Percentiles rank a stretch among this genome's conserved stretches.
phyloP scores from a whole-genome alignment of 2,329 filamentous ascomycete genomes.

The Xylaria sp. region DNA sequence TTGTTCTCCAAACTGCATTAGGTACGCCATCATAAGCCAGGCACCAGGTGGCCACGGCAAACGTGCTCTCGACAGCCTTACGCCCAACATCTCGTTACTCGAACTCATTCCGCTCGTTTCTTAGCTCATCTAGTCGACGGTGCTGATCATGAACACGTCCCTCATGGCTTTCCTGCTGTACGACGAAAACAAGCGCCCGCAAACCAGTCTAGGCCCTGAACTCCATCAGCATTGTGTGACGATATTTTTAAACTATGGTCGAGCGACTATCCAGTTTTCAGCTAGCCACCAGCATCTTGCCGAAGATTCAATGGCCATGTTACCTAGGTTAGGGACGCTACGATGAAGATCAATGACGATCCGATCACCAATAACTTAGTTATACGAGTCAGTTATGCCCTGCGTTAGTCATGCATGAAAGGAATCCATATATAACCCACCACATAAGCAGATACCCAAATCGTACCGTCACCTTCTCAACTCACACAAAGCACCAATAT shows the following conservation, averaged over 20 bases:
- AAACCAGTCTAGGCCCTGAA: not conserved
- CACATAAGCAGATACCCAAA: not conserved
- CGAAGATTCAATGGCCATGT: not conserved
- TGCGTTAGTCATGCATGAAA: not conserved
- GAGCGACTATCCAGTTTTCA: not conserved
- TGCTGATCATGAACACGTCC: not conserved
- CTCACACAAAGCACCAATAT: not conserved
- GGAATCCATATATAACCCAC: not conserved
- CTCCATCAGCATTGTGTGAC: not conserved
- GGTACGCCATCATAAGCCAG: not conserved
- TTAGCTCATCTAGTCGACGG: not conserved
- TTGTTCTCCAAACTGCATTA: not conserved
- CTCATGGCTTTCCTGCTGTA: conserved; percentile 1
- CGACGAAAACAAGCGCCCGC: conserved; percentile 1
- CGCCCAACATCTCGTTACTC: not conserved
- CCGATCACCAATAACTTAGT: not conserved
- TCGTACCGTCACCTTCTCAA: not conserved
- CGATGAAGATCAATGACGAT: not conserved
- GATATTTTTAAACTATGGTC: not conserved
- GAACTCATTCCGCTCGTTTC: not conserved
- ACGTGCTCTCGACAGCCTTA: not conserved
- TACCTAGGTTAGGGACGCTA: not conserved
- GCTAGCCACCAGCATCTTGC: not conserved
- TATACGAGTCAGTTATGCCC: conserved; percentile 16
- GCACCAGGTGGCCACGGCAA: too few species aligned